Conservation (phyloP, 495 filamentous ascomycete species). For the Talaromyces liani region DNA sequence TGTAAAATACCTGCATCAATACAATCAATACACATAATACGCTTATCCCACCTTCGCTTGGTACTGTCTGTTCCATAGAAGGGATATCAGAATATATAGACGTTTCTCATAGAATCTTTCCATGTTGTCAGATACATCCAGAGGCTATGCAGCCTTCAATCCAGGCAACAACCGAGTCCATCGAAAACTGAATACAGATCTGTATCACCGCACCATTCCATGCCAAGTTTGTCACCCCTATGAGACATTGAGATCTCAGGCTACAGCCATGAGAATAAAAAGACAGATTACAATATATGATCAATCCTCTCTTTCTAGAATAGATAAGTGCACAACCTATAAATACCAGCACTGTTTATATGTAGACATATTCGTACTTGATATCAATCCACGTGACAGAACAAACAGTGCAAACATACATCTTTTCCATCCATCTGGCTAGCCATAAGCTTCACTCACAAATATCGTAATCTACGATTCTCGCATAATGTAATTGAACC, state of each 20-base stretch:
- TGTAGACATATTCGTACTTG: not conserved
- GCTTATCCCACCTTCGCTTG: not conserved
- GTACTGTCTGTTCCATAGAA: not conserved
- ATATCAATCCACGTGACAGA: not conserved
- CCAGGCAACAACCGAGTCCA: not conserved
- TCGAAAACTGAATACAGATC: no score
- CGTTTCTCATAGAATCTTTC: no score
- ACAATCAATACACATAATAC: not conserved
- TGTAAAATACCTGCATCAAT: not conserved
- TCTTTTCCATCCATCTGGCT: not conserved
- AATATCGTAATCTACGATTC: not conserved
- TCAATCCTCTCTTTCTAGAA: no score
- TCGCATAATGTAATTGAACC: not conserved
- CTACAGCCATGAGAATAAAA: no score
- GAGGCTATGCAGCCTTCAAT: not conserved
- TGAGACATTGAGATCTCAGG: no score
- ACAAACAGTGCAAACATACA: slow-evolving; percentile 4
- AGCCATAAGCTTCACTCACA: not conserved
- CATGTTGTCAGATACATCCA: no score
- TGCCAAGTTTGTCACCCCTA: no score
- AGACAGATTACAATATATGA: not conserved
- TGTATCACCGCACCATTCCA: no score
- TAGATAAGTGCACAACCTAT: no score
- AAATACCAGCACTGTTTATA: not conserved
- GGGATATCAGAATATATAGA: no score